These are phyloP conservation scores for Myxozyma sirexii DNA, from an alignment of 805 yeast species.

Conservation along the genomic window DNA sequence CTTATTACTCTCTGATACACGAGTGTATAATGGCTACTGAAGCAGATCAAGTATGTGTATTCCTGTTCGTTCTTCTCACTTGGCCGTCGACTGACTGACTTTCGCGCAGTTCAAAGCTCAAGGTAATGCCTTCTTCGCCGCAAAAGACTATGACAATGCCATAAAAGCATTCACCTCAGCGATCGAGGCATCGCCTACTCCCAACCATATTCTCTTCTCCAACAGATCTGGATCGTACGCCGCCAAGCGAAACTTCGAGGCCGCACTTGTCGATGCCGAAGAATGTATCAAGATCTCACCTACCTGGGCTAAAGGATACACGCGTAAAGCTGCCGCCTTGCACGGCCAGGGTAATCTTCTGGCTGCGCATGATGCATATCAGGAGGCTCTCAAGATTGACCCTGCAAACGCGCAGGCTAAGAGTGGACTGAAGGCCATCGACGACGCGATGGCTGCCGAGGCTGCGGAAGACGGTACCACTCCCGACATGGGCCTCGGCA, in stretches of 20 bases:
- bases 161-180: constrained; percentile 82
- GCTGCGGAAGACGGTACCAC: constrained; percentile 48
- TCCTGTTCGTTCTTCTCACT: not conserved
- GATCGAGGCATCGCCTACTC: constrained; percentile 74
- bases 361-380: constrained; percentile 70
- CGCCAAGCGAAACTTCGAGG: constrained; percentile 68
- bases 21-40: constrained; percentile 10
- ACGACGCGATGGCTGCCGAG: constrained; percentile 58
- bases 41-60: constrained; percentile 28
- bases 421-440: constrained; percentile 74
- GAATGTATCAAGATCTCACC: constrained; percentile 80
- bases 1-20: not conserved
- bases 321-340: constrained; percentile 90
- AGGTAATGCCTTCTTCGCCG: constrained; percentile 91
- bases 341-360: constrained; percentile 82
- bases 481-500: constrained; percentile 76
- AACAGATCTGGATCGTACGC: constrained; percentile 93
- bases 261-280: constrained; percentile 84
- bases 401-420: constrained; percentile 82
- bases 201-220: constrained; percentile 90
- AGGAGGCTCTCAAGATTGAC: constrained; percentile 80
- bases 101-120: constrained; percentile 63
- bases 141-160: constrained; percentile 81
- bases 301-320: constrained; percentile 93
- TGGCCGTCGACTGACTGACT: not conserved